Percentiles rank a stretch among this genome's conserved stretches.
Conservation (phyloP, 1,139 yeast genomes). For the Kodamaea sp. region DNA sequence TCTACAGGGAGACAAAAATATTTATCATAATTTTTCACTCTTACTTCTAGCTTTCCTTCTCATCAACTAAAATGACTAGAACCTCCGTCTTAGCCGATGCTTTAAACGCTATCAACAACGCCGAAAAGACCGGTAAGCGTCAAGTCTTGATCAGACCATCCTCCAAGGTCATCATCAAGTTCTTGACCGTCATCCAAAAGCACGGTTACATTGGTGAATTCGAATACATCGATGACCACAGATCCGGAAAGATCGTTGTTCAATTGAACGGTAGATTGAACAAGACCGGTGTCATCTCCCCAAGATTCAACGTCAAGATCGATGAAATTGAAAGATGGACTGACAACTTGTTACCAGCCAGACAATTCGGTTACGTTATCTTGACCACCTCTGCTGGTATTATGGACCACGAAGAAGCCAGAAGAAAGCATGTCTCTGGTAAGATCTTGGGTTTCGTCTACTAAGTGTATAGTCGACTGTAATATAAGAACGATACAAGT, state of each 20-base stretch:
- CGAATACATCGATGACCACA: slow-evolving; percentile 98
- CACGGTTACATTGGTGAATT: slow-evolving; percentile 98
- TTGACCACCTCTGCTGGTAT: slow-evolving; percentile 99
- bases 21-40: slow-evolving; percentile 7
- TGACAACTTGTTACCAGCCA: slow-evolving; percentile 94
- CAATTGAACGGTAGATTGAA: slow-evolving; percentile 97
- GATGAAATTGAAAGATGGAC: slow-evolving; percentile 97
- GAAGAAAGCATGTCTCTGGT: slow-evolving; percentile 99
- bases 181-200: slow-evolving; percentile 96
- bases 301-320: slow-evolving; percentile 95
- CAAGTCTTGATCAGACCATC: slow-evolving; percentile 99
- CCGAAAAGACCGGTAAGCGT: slow-evolving; percentile 99
- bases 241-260: slow-evolving; percentile 96
- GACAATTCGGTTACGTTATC: slow-evolving; percentile 97
- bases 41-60: slow-evolving; percentile 8
- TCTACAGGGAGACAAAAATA: slow-evolving; percentile 1
- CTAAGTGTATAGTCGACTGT: slow-evolving; percentile 21
- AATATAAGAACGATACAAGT: slow-evolving; percentile 11
- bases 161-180: slow-evolving; percentile 96
- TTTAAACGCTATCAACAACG: slow-evolving; percentile 96
- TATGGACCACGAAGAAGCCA: slow-evolving; percentile 99
- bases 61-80: slow-evolving; percentile 76
- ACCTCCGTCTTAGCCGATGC: slow-evolving; percentile 99
- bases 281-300: slow-evolving; percentile 98
- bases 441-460: slow-evolving; percentile 96